Evolutionary conservation across 352 stramenopile genomes (phyloP).

Genomic region (Phytophthora pini): DNA sequence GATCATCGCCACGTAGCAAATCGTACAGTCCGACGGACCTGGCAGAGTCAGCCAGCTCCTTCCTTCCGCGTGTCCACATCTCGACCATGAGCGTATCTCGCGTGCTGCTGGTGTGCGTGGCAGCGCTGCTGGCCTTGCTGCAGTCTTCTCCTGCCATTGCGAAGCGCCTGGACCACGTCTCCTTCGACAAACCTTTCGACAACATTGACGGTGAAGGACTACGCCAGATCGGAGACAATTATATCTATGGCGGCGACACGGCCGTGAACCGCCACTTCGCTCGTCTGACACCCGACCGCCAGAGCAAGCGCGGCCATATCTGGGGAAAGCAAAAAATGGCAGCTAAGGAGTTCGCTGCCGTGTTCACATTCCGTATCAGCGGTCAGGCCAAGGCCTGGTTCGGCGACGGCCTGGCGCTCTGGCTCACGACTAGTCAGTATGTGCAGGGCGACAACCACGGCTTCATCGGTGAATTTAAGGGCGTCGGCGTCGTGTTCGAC

Average conservation of each 20-base stretch:
- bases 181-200: conserved; percentile 87
- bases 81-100: conserved; percentile 31
- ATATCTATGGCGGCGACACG: conserved; percentile 63
- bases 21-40: conserved; percentile 6
- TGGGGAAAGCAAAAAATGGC: conserved; percentile 76
- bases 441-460: conserved; percentile 80
- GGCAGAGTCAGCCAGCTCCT: conserved; percentile 6
- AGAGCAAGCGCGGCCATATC: conserved; percentile 78
- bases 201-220: conserved; percentile 63
- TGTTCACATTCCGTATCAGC: conserved; percentile 88
- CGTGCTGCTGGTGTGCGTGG: conserved; percentile 29
- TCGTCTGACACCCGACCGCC: conserved; percentile 79
- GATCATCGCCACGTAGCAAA: conserved; percentile 30
- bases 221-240: conserved; percentile 66
- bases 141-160: conserved; percentile 26
- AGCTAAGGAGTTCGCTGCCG: conserved; percentile 69
- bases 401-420: conserved; percentile 82
- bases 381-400: conserved; percentile 79
- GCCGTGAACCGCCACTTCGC: conserved; percentile 84
- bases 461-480: conserved; percentile 78
- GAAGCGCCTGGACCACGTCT: conserved; percentile 57
- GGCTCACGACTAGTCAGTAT: conserved; percentile 72
- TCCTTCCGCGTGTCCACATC: not conserved
- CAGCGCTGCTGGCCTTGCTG: conserved; percentile 25
- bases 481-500: conserved; percentile 83